These are phyloP conservation scores for Rhizopogon roseolus DNA, from an alignment of 768 basidiomycete species.

Conservation along the genomic window DNA sequence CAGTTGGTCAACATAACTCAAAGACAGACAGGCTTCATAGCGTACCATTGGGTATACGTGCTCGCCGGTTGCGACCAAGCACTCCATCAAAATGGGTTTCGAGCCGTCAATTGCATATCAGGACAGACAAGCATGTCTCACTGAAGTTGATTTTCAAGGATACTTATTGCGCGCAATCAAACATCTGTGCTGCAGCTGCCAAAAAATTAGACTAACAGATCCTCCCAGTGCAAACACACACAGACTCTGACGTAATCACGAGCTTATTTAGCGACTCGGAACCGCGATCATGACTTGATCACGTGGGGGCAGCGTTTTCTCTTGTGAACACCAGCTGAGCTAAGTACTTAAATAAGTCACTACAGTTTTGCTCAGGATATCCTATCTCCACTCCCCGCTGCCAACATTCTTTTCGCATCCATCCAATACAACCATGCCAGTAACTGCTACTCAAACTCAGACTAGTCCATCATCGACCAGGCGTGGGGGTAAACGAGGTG, in stretches of 20 bases:
- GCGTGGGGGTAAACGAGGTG: conserved; percentile 11
- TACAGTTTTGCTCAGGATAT: background rate
- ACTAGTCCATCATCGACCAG: background rate
- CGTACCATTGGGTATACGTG: conserved; percentile 90
- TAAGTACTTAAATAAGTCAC: no score
- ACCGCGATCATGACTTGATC: background rate
- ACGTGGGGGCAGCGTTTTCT: background rate
- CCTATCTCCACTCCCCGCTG: background rate
- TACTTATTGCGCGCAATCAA: no score
- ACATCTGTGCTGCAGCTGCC: no score
- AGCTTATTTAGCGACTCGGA: background rate
- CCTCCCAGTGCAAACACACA: no score
- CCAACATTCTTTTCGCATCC: background rate
- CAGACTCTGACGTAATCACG: no score
- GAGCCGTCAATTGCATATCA: conserved; percentile 48
- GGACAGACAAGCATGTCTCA: no score
- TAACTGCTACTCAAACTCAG: conserved; percentile 13
- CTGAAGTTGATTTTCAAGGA: no score
- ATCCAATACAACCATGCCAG: conserved; percentile 10
- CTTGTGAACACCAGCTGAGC: no score
- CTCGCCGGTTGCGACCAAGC: conserved; percentile 76
- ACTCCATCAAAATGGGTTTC: conserved; percentile 89
- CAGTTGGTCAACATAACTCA: conserved; percentile 1
- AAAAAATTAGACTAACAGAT: no score
- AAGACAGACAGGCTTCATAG: no score